phyloP scores from a whole-genome alignment of 495 filamentous ascomycete species.

The Podospora conica region DNA sequence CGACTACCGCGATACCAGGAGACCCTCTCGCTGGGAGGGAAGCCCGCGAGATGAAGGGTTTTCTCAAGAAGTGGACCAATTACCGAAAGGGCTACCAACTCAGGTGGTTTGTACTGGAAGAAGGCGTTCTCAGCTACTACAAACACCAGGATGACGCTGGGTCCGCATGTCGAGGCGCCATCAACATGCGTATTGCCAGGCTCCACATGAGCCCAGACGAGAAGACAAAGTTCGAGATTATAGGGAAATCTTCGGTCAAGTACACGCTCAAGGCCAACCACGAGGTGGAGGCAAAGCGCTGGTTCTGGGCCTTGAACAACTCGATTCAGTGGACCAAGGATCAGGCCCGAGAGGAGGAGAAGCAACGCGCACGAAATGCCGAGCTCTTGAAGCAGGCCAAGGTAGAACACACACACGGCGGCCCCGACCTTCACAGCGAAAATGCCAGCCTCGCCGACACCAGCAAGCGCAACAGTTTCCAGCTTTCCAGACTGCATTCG shows the following conservation, averaged over 20 bases:
- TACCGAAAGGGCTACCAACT: slow-evolving; percentile 95
- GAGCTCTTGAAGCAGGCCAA: slow-evolving; percentile 69
- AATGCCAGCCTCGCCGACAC: slow-evolving; percentile 41
- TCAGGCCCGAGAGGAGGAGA: slow-evolving; percentile 85
- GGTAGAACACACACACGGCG: slow-evolving; percentile 26
- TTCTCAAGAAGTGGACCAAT: slow-evolving; percentile 98
- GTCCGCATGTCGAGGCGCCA: slow-evolving; percentile 89
- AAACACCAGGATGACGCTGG: slow-evolving; percentile 97
- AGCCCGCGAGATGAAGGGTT: slow-evolving; percentile 92
- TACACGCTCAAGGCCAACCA: slow-evolving; percentile 97
- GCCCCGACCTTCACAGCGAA: slow-evolving; percentile 46
- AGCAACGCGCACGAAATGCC: slow-evolving; percentile 61
- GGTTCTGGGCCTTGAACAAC: slow-evolving; percentile 99
- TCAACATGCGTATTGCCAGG: slow-evolving; percentile 95
- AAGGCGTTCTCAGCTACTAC: slow-evolving; percentile 96
- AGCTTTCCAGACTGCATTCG: slow-evolving; percentile 38
- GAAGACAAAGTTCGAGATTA: slow-evolving; percentile 94
- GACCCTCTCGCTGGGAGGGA: slow-evolving; percentile 76
- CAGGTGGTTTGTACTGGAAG: slow-evolving; percentile 95
- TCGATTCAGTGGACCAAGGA: slow-evolving; percentile 98
- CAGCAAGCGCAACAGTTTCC: slow-evolving; percentile 38
- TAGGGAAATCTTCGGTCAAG: slow-evolving; percentile 97
- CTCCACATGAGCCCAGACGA: slow-evolving; percentile 94
- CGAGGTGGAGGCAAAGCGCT: slow-evolving; percentile 83
- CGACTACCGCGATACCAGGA: slow-evolving; percentile 47